Evolutionary conservation across 768 basidiomycete species (phyloP), one percentile per base, ranked within the genome.

Genomic region (Serendipita sp.): DNA sequence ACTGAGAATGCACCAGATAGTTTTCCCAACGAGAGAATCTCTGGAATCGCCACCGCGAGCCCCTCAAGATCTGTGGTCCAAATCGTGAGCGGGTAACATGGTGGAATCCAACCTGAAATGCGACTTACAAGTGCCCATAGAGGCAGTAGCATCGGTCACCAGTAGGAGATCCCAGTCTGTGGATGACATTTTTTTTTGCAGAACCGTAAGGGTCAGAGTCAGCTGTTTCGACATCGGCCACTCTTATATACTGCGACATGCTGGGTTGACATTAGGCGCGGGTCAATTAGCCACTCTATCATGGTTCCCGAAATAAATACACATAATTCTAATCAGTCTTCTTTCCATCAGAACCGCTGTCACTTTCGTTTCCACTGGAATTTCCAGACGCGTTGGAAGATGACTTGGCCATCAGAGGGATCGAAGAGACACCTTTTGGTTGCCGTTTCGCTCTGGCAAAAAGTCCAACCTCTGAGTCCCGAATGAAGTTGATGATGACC

Each of bases 401-500:
- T 53, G 48, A 53, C 48, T 53, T 53, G 56, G 8, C 16, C 24
- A 30, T 8, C 8, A 18, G 45, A 46, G 45, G 11, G 45, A 2
- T 46, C 1, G 45, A 32, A n/a, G 48, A 1, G 18, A 38, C 56
- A 1, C 37, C 56, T 73, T 79, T 84, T 71, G 65, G 75, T 67
- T 83, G 66, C 71, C 94, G 77, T 74, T 97, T 97, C 5, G 86
- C 90, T 5, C 94, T 79, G 11, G 89, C 86, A 73, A 87, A 95
- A 68, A 97, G 84, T 2, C 93, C 93, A 34, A 93, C 89, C 67
- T 88, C 85, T 13, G 80, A 79, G 69, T 96, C 92, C 32, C 91
- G 83, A 64, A 99, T 96, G 72, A 99, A 99, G 75, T 92, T 92
- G 65, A 89, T 78, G 2, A 87, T 92, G 41, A 98, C 88, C 85